A percentile compares a stretch with the other conserved stretches of the same genome.
phyloP scores from a whole-genome alignment of 2,329 filamentous ascomycete genomes.

The Beauveria varroae region DNA sequence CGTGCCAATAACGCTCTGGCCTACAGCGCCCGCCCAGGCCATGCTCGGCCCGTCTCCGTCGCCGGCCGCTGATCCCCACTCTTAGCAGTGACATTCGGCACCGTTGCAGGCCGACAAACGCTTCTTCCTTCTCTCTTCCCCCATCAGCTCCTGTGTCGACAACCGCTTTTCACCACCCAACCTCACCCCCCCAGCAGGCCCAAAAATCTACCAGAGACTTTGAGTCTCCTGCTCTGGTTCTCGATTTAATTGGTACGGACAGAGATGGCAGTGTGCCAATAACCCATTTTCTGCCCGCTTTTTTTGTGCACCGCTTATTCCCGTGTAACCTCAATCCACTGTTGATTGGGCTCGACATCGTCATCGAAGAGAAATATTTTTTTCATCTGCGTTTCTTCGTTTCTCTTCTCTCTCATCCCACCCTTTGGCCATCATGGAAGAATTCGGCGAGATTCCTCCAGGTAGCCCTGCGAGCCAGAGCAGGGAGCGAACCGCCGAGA shows the following conservation, averaged over 20 bases:
- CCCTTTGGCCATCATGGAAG: conserved; percentile 18
- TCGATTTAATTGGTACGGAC: background rate
- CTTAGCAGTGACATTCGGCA: background rate
- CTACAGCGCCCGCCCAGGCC: background rate
- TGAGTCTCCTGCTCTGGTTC: background rate
- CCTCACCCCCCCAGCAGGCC: background rate
- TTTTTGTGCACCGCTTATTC: background rate
- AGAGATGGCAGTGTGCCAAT: background rate
- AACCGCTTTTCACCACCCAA: too few relatives aligned
- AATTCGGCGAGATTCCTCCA: conserved; percentile 17
- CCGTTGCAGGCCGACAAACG: background rate
- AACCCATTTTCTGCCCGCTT: background rate
- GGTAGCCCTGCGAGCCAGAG: conserved; percentile 21
- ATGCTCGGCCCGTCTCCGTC: conserved; percentile 7
- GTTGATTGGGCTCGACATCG: background rate
- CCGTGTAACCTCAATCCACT: background rate
- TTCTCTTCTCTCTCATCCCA: background rate
- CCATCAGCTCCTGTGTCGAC: too few relatives aligned
- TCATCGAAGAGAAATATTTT: background rate
- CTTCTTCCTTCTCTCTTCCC: background rate
- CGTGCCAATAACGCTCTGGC: background rate
- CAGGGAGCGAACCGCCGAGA: conserved; percentile 27
- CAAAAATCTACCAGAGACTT: background rate
- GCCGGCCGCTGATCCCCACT: conserved; percentile 4
- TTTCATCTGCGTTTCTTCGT: too few relatives aligned